Base-by-base conservation (phyloP, 176 grass and related monocot species). In the Rhynchospora tenuis region DNA sequence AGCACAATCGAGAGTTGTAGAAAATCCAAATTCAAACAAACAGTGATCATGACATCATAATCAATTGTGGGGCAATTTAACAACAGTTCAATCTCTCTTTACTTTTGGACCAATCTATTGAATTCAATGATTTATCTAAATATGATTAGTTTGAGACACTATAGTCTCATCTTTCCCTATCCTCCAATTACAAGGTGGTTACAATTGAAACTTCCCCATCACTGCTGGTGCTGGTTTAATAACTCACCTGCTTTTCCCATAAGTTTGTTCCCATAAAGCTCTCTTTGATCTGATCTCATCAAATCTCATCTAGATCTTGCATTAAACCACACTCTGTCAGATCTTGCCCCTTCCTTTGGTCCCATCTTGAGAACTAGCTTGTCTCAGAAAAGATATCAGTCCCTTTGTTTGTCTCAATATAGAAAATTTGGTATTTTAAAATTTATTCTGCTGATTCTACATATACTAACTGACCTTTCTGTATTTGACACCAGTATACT, bases 201-300 rank as follows among this genome's bases (percentile, higher is more conserved):
- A 84, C 76, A 81, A 74, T 76, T 64, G 91, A 93, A 54, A 88
- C 86, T 86, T 93, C 84, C 52, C 87, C 80, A 90, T 88, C 86
- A 67, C 51, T 64, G 84, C 84, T 81, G 62, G 86, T 88, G 74
- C 80, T 51, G 31, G 52, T 64, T 76, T 81, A 70, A 77, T 63
- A 86, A 50, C 86, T 71, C 46, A 80, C 82, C 88, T 87, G 85
- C 85, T 80, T 90, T 90, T 78, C 20, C 29, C 33, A 80, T n/a
- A 64, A 61, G 55, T 48, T 81, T 64, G 73, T 29, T 76, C 73
- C 48, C 59, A 64, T 63, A 64, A 67, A 29, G 61, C 60, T 67
- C 45, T 82, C 60, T 44, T 64, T 79, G 59, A 47, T 66, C 43
- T 82, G 80, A 82, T 82, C 45, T 50, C 55, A 82, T 44, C 28